Evolutionary conservation across 306 rosid genomes (phyloP).

Genomic region (Vigna hirtella): DNA sequence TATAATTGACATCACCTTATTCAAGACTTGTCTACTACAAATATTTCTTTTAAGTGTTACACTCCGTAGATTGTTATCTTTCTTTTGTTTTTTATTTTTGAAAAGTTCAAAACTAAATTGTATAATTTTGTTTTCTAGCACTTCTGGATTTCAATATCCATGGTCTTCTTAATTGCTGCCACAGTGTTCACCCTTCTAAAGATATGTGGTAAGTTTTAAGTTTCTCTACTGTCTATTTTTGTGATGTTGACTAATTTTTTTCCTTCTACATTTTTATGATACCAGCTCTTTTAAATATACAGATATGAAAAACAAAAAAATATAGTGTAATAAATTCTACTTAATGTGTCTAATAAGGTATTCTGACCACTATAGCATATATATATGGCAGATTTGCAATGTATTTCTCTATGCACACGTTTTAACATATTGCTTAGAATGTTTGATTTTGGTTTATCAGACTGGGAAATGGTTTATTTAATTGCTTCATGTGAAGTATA

Average conservation of each 20-base stretch:
- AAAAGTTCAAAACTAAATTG: slow-evolving; percentile 41
- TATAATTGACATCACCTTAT: slow-evolving; percentile 28
- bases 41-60: slow-evolving; percentile 25
- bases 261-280: slow-evolving; percentile 21
- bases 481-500: not conserved
- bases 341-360: not conserved
- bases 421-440: not conserved
- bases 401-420: not conserved
- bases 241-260: slow-evolving; percentile 18
- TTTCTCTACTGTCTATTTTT: slow-evolving; percentile 15
- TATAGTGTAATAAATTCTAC: not conserved
- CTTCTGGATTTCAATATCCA: slow-evolving; percentile 98
- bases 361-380: not conserved
- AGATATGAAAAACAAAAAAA: not conserved
- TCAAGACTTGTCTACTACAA: not conserved
- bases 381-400: not conserved
- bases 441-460: not conserved
- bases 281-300: slow-evolving; percentile 1
- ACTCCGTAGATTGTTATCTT: slow-evolving; percentile 30
- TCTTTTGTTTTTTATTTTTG: slow-evolving; percentile 15
- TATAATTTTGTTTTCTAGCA: slow-evolving; percentile 65
- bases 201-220: slow-evolving; percentile 74
- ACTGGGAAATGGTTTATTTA: slow-evolving; percentile 21
- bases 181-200: slow-evolving; percentile 88
- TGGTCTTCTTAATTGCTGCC: slow-evolving; percentile 96